Evolutionary conservation across 345 rosid genomes (phyloP), one percentile per base, ranked within the genome.

Genomic region (Aethionema arabicum): DNA sequence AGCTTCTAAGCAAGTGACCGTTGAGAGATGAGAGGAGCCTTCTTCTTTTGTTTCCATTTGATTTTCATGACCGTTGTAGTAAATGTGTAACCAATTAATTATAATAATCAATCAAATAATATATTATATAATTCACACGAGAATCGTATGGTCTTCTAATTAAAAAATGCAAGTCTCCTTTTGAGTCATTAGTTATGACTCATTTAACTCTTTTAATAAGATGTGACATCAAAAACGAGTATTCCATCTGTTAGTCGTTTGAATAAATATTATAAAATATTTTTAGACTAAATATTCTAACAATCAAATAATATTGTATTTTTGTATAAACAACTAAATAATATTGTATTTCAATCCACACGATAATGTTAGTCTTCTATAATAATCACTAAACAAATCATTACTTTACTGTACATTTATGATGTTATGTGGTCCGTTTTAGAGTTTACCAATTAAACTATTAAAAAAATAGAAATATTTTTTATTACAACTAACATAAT

Each of bases 1-100:
- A 68, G 73, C 49, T 63, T 63, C 69, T 49, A 11, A 49, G 74
- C 69, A 70, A 63, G 69, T 70, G 74, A 70, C 69, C 69, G 69
- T 70, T 70, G 57, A 33, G 48, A 36, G 41, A 52, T 49, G 59
- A 50, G 42, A 4, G 16, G 74, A 70, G 65, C 64, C 74, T 63
- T 63, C 64, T 42, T 50, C 30, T 10, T 33, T 59, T 42, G 4
- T 53, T 65, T 65, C 35, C 21, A 42, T 33, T 12, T 36, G 7
- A 21, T 21, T 69, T 55, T 70, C 48, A 49, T 49, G 63, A 63
- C 69, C 68, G 53, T 63, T 70, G 59, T 56, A 58, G 45, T 31
- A 9, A 5, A 31, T 40, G 38, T 10, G 5, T 6, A 16, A 5
- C 42, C 51, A 43, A 43, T 59, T 2, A 32, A 15, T 32, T 11